Conservation (phyloP, 441 rosid species). For the Brassica hybrid region DNA sequence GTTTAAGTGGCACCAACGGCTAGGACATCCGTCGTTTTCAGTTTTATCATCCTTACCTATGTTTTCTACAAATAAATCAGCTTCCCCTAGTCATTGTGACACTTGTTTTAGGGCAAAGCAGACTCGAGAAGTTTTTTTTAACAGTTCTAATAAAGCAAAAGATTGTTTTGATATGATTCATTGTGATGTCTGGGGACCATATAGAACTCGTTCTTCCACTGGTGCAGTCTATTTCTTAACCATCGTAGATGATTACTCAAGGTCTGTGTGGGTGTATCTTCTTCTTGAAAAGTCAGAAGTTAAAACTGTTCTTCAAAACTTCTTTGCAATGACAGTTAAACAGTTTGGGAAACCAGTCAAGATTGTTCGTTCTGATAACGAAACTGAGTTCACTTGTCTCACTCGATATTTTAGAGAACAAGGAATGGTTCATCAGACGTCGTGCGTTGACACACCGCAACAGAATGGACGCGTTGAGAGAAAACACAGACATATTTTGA, state of each 20-base stretch:
- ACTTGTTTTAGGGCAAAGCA: slow-evolving; percentile 1
- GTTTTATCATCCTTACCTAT: background rate
- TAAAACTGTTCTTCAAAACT: background rate
- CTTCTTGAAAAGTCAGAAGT: background rate
- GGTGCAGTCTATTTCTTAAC: background rate
- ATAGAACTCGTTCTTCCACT: background rate
- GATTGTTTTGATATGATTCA: background rate
- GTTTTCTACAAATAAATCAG: background rate
- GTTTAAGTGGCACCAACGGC: background rate
- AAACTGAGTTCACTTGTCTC: too few relatives aligned
- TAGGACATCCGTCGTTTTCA: background rate
- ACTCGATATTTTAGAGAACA: too few relatives aligned
- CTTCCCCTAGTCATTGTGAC: background rate
- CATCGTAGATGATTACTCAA: background rate
- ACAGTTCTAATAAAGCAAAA: background rate
- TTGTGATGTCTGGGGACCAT: background rate
- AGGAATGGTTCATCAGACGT: too few relatives aligned
- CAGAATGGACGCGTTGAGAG: too few relatives aligned
- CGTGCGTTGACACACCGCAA: too few relatives aligned
- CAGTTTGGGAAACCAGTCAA: too few relatives aligned
- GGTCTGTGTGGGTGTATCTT: background rate
- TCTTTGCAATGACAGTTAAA: too few relatives aligned
- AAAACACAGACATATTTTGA: too few relatives aligned
- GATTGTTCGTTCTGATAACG: too few relatives aligned
- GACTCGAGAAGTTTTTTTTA: background rate